Base-by-base conservation (phyloP, 305 asterid genomes). In the Fraxinus dipetala region DNA sequence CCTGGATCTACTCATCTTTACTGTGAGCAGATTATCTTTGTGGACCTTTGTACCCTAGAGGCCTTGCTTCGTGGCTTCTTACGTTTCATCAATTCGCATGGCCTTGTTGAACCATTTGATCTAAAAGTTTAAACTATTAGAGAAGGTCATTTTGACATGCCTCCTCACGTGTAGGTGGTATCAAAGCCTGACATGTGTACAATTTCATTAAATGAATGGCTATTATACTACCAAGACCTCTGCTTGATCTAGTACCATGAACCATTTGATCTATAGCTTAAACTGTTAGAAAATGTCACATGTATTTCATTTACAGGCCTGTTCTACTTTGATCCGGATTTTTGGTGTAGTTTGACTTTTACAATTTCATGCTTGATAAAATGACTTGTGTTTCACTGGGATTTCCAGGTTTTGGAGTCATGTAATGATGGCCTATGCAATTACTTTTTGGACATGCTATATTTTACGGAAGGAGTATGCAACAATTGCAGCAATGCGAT, bases 401-500 rank as follows among this genome's bases (percentile, higher is more conserved):
- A 40, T 75, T 45, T 81, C 81, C 92, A 95, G 99, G 92, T 95
- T 95, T 81, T 95, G 99, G 98, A 88, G 97, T 85, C 98, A 95
- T 87, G 69, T 95, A 69, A 90, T 95, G 51, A 92, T 95, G 97
- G 96, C 99, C 72, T 95, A 95, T 88, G 91, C 80, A 79, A 92
- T 95, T 82, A 91, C 97, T 75, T 82, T 95, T 83, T 95, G 98
- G 99, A 92, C 98, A 61, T 94, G 96, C 87, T 94, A 90, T 88
- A 86, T 90, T 54, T 83, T 95, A 89, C 75, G 70, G 84, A 94
- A 90, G 91, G 99, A 94, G 90, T 95, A 95, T 72, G 97, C 76
- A 85, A 84, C 81, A 26, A 74, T 95, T 87, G 91, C 98, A 77
- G 36, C 88, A 84, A 91, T 95, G 99, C 97, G 99, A 86, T 85